phyloP scores from a whole-genome alignment of 2,329 filamentous ascomycete genomes.

The Trichoderma endophyticum region DNA sequence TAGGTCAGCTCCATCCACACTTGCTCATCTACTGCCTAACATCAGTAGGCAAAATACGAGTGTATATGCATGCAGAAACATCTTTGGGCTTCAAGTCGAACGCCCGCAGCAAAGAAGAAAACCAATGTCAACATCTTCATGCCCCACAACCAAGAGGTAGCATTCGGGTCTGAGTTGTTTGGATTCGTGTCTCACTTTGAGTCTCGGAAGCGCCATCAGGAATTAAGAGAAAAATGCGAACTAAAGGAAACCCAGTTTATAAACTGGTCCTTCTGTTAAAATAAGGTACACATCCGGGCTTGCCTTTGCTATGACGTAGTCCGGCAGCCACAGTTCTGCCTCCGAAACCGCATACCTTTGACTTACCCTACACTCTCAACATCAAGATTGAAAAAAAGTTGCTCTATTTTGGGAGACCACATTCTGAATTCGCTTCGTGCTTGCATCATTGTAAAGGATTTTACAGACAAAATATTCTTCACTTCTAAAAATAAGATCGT shows the following conservation, averaged over 20 bases:
- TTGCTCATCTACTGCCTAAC: neutral
- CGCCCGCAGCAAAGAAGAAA: neutral
- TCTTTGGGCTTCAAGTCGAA: slow-evolving; percentile 1
- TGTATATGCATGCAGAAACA: neutral
- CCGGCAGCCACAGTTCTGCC: neutral
- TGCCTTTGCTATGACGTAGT: neutral
- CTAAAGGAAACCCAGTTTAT: neutral
- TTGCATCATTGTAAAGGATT: neutral
- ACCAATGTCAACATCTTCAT: neutral
- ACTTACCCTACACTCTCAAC: neutral
- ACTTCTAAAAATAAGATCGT: neutral
- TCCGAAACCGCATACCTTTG: neutral
- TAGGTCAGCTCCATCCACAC: neutral
- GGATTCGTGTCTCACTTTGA: neutral
- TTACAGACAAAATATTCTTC: neutral
- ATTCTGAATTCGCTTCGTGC: neutral
- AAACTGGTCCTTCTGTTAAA: neutral
- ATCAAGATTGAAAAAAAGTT: neutral
- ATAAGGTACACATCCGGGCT: neutral
- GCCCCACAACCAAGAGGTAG: neutral
- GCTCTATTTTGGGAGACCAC: neutral
- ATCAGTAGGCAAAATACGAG: neutral
- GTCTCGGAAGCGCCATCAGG: neutral
- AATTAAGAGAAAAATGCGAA: neutral
- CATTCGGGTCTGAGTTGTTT: neutral